These are phyloP conservation scores for Phlyctochytrium planicorne DNA, from an alignment of 192 early-diverging fungal genomes.

Conservation along the genomic window DNA sequence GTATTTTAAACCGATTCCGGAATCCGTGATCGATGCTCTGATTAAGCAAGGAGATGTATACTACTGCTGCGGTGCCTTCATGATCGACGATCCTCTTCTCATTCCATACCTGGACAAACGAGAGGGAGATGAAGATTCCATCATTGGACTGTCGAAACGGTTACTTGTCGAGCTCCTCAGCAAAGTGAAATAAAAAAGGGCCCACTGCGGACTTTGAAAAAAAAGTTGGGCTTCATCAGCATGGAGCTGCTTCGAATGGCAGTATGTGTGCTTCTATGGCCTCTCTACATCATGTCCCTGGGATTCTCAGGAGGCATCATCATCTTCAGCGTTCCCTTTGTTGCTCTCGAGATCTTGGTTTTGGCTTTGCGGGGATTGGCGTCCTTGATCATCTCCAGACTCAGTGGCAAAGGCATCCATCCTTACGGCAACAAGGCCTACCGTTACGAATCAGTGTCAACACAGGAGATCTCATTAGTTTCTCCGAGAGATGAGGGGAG, in stretches of 20 bases:
- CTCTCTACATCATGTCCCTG: too few relatives aligned
- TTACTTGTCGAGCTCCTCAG: slow-evolving; percentile 35
- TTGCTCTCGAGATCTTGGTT: too few relatives aligned
- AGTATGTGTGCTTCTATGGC: too few relatives aligned
- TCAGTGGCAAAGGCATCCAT: too few relatives aligned
- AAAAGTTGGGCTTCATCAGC: not conserved
- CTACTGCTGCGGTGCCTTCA: slow-evolving; percentile 50
- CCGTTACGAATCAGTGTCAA: not conserved
- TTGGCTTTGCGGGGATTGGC: too few relatives aligned
- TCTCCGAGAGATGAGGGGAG: not conserved
- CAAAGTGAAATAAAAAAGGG: too few relatives aligned
- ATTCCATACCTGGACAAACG: slow-evolving; percentile 38
- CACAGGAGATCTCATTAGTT: not conserved
- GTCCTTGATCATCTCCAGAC: too few relatives aligned
- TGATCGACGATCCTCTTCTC: slow-evolving; percentile 49
- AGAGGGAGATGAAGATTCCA: slow-evolving; percentile 51
- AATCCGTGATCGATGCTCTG: slow-evolving; percentile 37
- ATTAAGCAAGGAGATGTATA: slow-evolving; percentile 47
- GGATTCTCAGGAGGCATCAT: too few relatives aligned
- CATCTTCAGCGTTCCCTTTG: too few relatives aligned
- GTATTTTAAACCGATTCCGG: slow-evolving; percentile 39
- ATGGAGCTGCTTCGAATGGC: not conserved
- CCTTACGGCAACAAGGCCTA: too few relatives aligned
- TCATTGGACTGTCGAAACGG: slow-evolving; percentile 48
- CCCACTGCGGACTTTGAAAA: not conserved